Percentiles rank a stretch among this genome's conserved stretches.
phyloP scores from a whole-genome alignment of 2,329 filamentous ascomycete species.

The Cercospora sp. region DNA sequence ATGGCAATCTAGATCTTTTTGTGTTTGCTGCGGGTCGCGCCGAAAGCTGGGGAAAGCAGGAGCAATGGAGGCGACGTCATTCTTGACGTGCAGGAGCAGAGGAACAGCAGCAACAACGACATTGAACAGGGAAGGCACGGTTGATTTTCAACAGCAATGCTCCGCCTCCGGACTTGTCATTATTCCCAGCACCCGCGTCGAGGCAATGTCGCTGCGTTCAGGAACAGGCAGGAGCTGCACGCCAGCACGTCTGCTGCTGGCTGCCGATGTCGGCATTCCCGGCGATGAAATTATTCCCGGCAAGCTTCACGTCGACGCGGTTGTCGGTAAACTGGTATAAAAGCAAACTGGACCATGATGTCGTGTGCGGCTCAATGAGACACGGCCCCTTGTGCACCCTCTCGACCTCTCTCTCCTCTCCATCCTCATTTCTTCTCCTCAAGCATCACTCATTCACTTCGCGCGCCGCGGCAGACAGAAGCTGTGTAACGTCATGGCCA shows the following conservation, averaged over 20 bases:
- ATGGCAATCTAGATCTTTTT: neutral
- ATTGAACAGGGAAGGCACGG: neutral
- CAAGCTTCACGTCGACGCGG: constrained; percentile 18
- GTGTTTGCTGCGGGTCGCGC: constrained; percentile 2
- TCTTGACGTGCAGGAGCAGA: neutral
- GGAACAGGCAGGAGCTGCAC: constrained; percentile 12
- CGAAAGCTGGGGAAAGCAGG: neutral
- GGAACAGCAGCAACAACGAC: neutral
- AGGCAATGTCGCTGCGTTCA: neutral
- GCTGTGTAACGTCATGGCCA: constrained; percentile 24
- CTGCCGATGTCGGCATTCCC: constrained; percentile 14
- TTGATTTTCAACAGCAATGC: neutral
- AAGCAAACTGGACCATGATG: constrained; percentile 18
- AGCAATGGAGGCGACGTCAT: neutral
- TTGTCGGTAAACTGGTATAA: constrained; percentile 20
- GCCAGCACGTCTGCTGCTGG: neutral
- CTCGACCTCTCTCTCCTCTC: neutral
- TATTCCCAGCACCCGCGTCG: neutral
- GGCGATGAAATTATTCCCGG: constrained; percentile 15
- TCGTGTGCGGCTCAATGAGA: constrained; percentile 2
- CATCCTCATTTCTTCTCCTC: neutral
- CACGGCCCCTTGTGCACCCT: neutral
- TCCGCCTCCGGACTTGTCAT: neutral
- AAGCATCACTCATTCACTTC: neutral
- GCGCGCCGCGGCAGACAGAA: neutral